These are phyloP conservation scores for Odontarrhena argentea DNA, from an alignment of 345 rosid genomes.

Conservation along the genomic window DNA sequence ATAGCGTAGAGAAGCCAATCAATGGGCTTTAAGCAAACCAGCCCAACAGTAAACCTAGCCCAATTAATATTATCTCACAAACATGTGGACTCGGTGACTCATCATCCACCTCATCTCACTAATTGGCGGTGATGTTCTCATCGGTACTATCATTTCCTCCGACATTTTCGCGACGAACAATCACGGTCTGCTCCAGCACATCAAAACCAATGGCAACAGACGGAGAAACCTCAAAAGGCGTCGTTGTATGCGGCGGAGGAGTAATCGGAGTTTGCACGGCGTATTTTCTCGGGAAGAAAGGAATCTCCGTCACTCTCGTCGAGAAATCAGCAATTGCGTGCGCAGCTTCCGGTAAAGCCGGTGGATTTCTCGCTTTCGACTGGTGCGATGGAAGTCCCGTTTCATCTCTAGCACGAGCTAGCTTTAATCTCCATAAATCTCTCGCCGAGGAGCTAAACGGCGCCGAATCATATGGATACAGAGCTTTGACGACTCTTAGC, in stretches of 20 bases:
- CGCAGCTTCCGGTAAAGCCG: conserved; percentile 91
- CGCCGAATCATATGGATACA: conserved; percentile 69
- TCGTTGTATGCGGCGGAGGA: conserved; percentile 79
- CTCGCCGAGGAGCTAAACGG: conserved; percentile 79
- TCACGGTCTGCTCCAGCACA: conserved; percentile 32
- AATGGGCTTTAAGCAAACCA: not conserved
- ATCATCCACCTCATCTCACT: conserved; percentile 29
- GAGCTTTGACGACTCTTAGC: conserved; percentile 67
- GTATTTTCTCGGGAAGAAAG: conserved; percentile 73
- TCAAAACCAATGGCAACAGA: conserved; percentile 39
- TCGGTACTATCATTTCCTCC: conserved; percentile 1
- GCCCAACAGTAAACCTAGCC: conserved; percentile 20
- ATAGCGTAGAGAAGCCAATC: not conserved
- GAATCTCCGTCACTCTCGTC: conserved; percentile 68
- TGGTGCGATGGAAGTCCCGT: conserved; percentile 85
- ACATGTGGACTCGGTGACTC: conserved; percentile 28
- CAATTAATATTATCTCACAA: conserved; percentile 6
- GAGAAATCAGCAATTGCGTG: conserved; percentile 83
- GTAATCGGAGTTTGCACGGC: conserved; percentile 88
- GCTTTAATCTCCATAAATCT: conserved; percentile 82
- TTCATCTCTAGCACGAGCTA: conserved; percentile 66
- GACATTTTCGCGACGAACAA: conserved; percentile 9
- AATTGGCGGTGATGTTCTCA: conserved; percentile 34
- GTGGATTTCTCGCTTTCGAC: conserved; percentile 85
- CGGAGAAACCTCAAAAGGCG: conserved; percentile 43